Evolutionary conservation across 2,329 filamentous ascomycete genomes (phyloP).

Genomic region (Microcyclosporella mali): DNA sequence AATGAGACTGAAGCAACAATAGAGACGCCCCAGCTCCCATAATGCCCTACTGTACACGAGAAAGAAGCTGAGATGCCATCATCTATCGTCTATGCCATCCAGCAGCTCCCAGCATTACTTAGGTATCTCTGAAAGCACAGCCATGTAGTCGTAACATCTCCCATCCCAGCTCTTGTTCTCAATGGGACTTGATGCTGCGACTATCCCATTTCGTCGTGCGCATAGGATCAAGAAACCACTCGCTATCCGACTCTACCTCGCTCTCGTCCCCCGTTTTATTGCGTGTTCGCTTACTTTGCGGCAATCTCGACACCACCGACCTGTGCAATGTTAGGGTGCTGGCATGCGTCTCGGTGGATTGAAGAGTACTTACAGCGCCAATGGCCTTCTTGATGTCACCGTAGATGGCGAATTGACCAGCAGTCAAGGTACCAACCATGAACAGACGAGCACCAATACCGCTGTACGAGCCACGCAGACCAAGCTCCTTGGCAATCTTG

Average conservation of each 20-base stretch:
- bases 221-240: neutral
- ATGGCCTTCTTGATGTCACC: conserved; percentile 55
- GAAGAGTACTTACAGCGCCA: conserved; percentile 48
- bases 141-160: neutral
- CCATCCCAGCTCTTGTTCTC: neutral
- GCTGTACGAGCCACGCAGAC: conserved; percentile 65
- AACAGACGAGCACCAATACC: conserved; percentile 77
- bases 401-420: conserved; percentile 85
- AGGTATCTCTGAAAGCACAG: conserved; percentile 7
- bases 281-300: conserved; percentile 10
- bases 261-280: neutral
- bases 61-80: conserved; percentile 5
- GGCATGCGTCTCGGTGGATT: no score
- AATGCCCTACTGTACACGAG: conserved; percentile 11
- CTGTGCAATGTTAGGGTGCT: no score
- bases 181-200: neutral
- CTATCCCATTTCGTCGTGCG: neutral
- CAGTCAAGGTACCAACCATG: conserved; percentile 69
- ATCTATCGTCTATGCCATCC: conserved; percentile 10
- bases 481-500: conserved; percentile 85
- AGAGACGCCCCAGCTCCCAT: conserved; percentile 1
- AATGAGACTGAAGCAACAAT: no score
- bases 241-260: no score
- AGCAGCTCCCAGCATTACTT: neutral
- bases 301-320: conserved; percentile 66